Conservation (phyloP, 345 rosid species). For the Euphorbia peplus region DNA sequence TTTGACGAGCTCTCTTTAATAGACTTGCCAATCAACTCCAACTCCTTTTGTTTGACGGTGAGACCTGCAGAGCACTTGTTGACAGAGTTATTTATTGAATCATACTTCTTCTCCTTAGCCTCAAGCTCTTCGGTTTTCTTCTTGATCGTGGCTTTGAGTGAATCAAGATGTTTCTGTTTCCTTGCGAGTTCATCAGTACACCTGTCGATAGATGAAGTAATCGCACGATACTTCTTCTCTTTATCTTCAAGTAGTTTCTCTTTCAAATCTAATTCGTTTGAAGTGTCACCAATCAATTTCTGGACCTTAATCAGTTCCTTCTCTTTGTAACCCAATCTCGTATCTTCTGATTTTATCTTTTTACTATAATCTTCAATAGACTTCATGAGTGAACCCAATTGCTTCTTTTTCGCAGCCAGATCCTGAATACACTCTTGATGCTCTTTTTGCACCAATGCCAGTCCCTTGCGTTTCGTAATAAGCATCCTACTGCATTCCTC, state of each 20-base stretch:
- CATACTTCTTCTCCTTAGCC: neutral
- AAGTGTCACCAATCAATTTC: slow-evolving; percentile 3
- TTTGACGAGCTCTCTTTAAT: neutral
- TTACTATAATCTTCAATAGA: neutral
- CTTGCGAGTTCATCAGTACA: neutral
- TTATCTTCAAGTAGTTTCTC: neutral
- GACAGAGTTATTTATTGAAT: neutral
- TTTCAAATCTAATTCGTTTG: slow-evolving; percentile 3
- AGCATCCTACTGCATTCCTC: slow-evolving; percentile 13
- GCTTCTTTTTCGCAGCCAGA: neutral
- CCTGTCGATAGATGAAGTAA: too few relatives aligned
- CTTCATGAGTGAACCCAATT: slow-evolving; percentile 5
- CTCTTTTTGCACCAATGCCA: slow-evolving; percentile 8
- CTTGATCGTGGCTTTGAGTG: neutral
- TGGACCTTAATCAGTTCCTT: slow-evolving; percentile 4
- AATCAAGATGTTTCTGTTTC: neutral
- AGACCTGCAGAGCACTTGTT: neutral
- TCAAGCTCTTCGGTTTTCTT: neutral
- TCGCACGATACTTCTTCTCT: neutral
- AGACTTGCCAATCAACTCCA: slow-evolving; percentile 14
- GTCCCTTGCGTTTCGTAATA: neutral
- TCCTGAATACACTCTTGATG: slow-evolving; percentile 9
- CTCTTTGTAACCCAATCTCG: slow-evolving; percentile 10
- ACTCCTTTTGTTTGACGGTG: neutral
- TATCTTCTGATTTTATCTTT: slow-evolving; percentile 7